phyloP scores from a whole-genome alignment of 768 basidiomycete genomes.

The Naematelia aurantialba region DNA sequence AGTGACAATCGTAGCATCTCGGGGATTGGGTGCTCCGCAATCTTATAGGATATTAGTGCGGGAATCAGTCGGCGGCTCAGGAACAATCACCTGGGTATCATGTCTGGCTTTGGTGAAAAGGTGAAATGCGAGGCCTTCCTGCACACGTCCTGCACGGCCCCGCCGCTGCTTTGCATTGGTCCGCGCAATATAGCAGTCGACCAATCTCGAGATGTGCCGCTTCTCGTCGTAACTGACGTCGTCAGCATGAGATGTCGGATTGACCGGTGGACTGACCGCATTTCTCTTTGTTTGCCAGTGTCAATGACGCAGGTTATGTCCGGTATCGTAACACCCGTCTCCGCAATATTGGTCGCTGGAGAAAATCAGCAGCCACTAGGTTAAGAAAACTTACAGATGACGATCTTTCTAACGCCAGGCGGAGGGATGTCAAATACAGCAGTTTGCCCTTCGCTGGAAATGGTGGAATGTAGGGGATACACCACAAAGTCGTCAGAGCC shows the following conservation, averaged over 20 bases:
- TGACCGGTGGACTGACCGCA: constrained; percentile 58
- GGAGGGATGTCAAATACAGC: constrained; percentile 88
- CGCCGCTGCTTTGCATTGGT: constrained; percentile 81
- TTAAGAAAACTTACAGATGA: constrained; percentile 63
- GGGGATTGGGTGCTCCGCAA: constrained; percentile 84
- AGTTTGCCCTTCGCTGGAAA: constrained; percentile 84
- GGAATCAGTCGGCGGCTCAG: neutral
- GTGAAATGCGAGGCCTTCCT: constrained; percentile 85
- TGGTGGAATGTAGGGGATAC: constrained; percentile 84
- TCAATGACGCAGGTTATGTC: constrained; percentile 97
- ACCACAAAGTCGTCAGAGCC: constrained; percentile 66
- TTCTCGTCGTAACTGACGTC: constrained; percentile 83
- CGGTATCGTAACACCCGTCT: constrained; percentile 97
- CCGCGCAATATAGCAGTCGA: constrained; percentile 85
- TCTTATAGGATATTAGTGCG: constrained; percentile 52
- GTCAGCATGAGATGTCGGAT: constrained; percentile 7
- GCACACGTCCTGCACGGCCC: constrained; percentile 88
- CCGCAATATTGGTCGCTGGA: constrained; percentile 50
- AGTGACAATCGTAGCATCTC: constrained; percentile 93
- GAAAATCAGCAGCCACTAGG: constrained; percentile 5
- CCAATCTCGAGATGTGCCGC: constrained; percentile 83
- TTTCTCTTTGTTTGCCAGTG: constrained; percentile 87
- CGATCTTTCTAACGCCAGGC: constrained; percentile 78
- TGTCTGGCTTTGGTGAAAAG: constrained; percentile 84
- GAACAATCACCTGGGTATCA: constrained; percentile 66